Evolutionary conservation across 345 rosid species (phyloP).

Genomic region (Aquilaria sinensis): DNA sequence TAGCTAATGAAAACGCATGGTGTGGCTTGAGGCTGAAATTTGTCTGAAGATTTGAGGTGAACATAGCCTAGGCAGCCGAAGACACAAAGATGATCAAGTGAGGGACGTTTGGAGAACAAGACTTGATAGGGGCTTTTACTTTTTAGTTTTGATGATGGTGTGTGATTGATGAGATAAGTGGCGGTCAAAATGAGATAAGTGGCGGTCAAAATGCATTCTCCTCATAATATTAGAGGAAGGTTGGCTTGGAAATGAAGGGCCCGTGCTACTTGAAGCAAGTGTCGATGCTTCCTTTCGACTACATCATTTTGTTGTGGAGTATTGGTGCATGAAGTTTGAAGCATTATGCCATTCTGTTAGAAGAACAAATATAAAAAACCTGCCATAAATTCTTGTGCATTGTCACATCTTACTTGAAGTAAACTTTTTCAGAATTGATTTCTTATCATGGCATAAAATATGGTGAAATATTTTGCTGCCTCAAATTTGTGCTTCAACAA

Average conservation of each 20-base stretch:
- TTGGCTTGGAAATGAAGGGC: neutral
- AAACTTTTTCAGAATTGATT: no score
- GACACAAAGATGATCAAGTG: neutral
- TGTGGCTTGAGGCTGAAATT: neutral
- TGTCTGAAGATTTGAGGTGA: neutral
- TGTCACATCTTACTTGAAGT: neutral
- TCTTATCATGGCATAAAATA: no score
- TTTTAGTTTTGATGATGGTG: neutral
- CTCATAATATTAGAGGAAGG: neutral
- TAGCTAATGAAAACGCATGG: constrained; percentile 7
- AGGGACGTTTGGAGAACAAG: neutral
- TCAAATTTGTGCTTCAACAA: neutral
- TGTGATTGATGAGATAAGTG: neutral
- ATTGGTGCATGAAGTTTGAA: neutral
- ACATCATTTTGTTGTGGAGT: neutral
- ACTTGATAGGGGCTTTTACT: neutral
- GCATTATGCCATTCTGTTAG: neutral
- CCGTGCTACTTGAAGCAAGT: neutral
- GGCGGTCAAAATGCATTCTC: neutral
- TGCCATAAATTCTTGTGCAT: neutral
- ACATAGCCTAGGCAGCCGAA: neutral
- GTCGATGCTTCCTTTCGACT: neutral
- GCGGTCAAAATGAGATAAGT: neutral
- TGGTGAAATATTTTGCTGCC: no score
- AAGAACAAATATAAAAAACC: neutral